A percentile compares a stretch with the other conserved stretches of the same genome.
phyloP scores from a whole-genome alignment of 1,139 yeast species.

The Saccharomyces hybrid region DNA sequence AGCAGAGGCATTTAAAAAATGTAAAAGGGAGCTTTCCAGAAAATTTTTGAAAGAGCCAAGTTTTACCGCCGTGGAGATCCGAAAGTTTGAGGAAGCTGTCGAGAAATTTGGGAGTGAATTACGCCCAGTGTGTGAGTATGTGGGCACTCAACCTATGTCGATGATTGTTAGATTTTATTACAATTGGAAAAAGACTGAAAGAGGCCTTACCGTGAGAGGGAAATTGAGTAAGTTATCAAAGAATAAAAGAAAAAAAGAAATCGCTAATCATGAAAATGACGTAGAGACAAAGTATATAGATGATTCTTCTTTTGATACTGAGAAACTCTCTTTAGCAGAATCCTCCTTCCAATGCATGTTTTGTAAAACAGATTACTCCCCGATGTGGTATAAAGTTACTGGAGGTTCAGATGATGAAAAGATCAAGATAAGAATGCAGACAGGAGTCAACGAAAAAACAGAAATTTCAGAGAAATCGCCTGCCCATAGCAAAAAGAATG shows the following conservation, averaged over 20 bases:
- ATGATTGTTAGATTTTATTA: slow-evolving; percentile 83
- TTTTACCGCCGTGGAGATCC: slow-evolving; percentile 54
- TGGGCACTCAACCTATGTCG: slow-evolving; percentile 60
- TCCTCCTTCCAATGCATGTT: slow-evolving; percentile 30
- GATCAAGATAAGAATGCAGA: slow-evolving; percentile 15
- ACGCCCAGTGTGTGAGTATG: slow-evolving; percentile 61
- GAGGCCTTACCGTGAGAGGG: slow-evolving; percentile 67
- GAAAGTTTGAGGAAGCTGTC: slow-evolving; percentile 70
- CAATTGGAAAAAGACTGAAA: slow-evolving; percentile 80
- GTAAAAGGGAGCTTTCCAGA: slow-evolving; percentile 43
- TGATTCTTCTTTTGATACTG: slow-evolving; percentile 37
- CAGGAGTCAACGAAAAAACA: slow-evolving; percentile 18
- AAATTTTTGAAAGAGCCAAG: slow-evolving; percentile 67
- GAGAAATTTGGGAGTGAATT: slow-evolving; percentile 70
- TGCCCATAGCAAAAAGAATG: slow-evolving; percentile 23
- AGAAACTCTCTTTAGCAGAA: slow-evolving; percentile 16
- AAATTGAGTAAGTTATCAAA: slow-evolving; percentile 63
- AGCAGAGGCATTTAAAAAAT: slow-evolving; percentile 38
- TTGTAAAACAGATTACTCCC: slow-evolving; percentile 29
- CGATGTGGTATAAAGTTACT: slow-evolving; percentile 36
- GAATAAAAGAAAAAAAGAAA: slow-evolving; percentile 20
- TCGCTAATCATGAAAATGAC: slow-evolving; percentile 8
- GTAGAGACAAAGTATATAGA: slow-evolving; percentile 28
- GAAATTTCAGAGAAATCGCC: slow-evolving; percentile 44
- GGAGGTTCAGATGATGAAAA: slow-evolving; percentile 63